These are phyloP conservation scores for Athelia sp. DNA, from an alignment of 1,284 basidiomycete species.

Conservation along the genomic window DNA sequence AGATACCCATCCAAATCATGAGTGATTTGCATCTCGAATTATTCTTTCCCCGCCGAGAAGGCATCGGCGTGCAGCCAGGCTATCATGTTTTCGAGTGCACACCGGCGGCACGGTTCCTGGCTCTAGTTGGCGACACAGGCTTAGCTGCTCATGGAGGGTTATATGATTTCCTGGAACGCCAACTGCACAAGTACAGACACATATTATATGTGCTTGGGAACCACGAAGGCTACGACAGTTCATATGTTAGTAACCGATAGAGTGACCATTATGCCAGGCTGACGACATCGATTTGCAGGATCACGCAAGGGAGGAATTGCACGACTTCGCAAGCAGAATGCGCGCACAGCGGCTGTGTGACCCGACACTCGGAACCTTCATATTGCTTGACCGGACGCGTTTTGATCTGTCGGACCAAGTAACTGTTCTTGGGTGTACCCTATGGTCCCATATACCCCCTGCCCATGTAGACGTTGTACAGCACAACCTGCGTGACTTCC, in stretches of 20 bases:
- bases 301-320: not conserved
- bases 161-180: slow-evolving; percentile 27
- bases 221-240: slow-evolving; percentile 22
- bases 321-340: not conserved
- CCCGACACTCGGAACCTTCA: slow-evolving; percentile 20
- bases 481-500: slow-evolving; percentile 26
- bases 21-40: slow-evolving; percentile 35
- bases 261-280: not conserved
- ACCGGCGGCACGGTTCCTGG: slow-evolving; percentile 27
- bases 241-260: not conserved
- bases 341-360: not conserved
- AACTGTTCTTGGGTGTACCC: slow-evolving; percentile 36
- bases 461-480: slow-evolving; percentile 20
- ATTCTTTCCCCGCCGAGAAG: slow-evolving; percentile 9
- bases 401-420: slow-evolving; percentile 26
- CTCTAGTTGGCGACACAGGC: slow-evolving; percentile 35
- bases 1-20: slow-evolving; percentile 5
- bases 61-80: slow-evolving; percentile 7
- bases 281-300: not conserved
- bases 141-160: slow-evolving; percentile 24
- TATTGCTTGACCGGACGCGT: slow-evolving; percentile 30
- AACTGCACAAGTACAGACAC: slow-evolving; percentile 25
- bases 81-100: slow-evolving; percentile 13
- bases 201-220: slow-evolving; percentile 32
- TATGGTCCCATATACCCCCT: slow-evolving; percentile 29